Evolutionary conservation across 352 stramenopile species (phyloP).

Genomic region (Phytophthora constricta): DNA sequence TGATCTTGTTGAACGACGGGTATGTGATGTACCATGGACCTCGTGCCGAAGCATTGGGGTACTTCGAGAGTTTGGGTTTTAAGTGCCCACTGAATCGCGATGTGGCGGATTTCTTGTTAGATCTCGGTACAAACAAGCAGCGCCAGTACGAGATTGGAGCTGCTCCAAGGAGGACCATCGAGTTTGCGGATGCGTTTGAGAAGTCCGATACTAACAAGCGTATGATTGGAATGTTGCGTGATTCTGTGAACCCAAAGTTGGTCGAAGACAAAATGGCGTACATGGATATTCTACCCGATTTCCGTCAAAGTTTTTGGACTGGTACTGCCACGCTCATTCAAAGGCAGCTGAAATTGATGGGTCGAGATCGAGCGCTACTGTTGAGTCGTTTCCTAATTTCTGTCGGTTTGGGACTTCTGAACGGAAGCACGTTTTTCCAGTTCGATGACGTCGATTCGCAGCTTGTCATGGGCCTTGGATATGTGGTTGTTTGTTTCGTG

Average conservation of each 20-base stretch:
- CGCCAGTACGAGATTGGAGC: conserved; percentile 19
- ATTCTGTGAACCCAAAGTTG: background rate
- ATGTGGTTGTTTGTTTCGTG: conserved; percentile 72
- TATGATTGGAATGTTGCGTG: conserved; percentile 6
- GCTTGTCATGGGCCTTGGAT: conserved; percentile 50
- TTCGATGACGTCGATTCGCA: background rate
- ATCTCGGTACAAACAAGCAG: conserved; percentile 32
- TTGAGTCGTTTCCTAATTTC: conserved; percentile 9
- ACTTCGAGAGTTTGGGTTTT: conserved; percentile 72
- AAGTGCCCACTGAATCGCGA: conserved; percentile 34
- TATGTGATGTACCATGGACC: conserved; percentile 85
- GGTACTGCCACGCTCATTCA: conserved; percentile 7
- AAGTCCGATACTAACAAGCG: conserved; percentile 14
- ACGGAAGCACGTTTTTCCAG: conserved; percentile 3
- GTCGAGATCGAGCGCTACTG: conserved; percentile 19
- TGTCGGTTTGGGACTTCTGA: conserved; percentile 1
- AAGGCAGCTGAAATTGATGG: conserved; percentile 26
- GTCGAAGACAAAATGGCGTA: conserved; percentile 3
- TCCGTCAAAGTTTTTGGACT: conserved; percentile 11
- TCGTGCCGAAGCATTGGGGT: conserved; percentile 55
- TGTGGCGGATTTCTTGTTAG: conserved; percentile 39
- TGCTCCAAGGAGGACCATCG: background rate
- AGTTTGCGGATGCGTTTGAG: conserved; percentile 21
- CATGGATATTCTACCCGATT: conserved; percentile 22
- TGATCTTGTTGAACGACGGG: conserved; percentile 86